phyloP scores from a whole-genome alignment of 2,329 filamentous ascomycete species.

The Cytospora piceicola region DNA sequence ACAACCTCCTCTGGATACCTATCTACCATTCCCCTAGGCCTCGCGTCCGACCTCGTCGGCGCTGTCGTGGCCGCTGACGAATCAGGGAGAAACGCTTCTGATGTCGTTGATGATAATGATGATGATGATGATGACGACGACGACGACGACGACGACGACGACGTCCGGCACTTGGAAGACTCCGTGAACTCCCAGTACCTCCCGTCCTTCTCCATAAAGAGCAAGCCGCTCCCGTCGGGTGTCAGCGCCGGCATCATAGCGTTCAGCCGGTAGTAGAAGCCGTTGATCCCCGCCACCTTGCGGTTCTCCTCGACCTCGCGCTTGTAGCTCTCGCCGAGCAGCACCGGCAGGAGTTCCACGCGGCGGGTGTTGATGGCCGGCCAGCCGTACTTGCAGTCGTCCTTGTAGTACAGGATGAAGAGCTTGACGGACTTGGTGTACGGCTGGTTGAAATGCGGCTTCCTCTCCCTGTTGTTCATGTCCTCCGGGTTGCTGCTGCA shows the following conservation, averaged over 20 bases:
- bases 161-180: constrained; percentile 24
- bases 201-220: constrained; percentile 24
- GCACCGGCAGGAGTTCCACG: constrained; percentile 24
- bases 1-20: constrained; percentile 30
- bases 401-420: constrained; percentile 30
- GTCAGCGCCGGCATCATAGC: constrained; percentile 31
- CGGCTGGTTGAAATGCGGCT: constrained; percentile 31
- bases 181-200: constrained; percentile 27
- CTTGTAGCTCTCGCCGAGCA: constrained; percentile 27
- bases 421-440: constrained; percentile 27
- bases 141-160: neutral
- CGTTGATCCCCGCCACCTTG: constrained; percentile 27
- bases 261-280: constrained; percentile 30
- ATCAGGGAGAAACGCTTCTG: neutral
- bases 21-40: constrained; percentile 27
- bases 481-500: neutral
- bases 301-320: constrained; percentile 29
- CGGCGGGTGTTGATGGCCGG: constrained; percentile 25
- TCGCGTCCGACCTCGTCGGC: constrained; percentile 12
- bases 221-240: constrained; percentile 28
- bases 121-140: neutral
- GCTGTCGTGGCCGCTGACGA: neutral
- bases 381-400: constrained; percentile 29
- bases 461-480: constrained; percentile 5
- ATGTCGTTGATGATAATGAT: neutral